Evolutionary conservation across 1,284 basidiomycete genomes (phyloP).

Genomic region (Tilletia indica): DNA sequence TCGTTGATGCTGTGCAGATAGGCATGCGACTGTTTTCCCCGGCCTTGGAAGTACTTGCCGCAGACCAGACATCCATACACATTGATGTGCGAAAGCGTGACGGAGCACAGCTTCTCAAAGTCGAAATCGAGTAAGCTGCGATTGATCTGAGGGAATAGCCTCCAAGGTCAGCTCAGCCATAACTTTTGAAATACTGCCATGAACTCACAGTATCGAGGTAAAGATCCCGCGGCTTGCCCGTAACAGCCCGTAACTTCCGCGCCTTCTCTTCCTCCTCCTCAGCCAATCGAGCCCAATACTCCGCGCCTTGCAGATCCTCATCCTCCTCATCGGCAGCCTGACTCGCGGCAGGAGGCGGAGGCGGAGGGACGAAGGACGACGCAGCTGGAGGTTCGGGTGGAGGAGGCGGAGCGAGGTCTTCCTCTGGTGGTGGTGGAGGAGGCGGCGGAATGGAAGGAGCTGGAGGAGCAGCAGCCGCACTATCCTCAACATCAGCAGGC

Average conservation of each 20-base stretch:
- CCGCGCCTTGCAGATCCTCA: constrained; percentile 32
- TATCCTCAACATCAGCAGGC: no score
- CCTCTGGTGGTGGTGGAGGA: neutral
- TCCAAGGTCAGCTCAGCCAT: no score
- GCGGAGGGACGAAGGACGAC: constrained; percentile 22
- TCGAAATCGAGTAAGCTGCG: constrained; percentile 81
- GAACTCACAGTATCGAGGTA: constrained; percentile 86
- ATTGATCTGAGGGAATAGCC: constrained; percentile 35
- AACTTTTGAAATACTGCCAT: no score
- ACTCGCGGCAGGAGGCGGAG: constrained; percentile 31
- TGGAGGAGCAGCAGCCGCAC: no score
- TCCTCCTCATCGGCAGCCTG: constrained; percentile 25
- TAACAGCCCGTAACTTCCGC: constrained; percentile 21
- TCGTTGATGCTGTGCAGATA: constrained; percentile 97
- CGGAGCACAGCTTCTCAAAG: constrained; percentile 97
- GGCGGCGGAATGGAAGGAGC: neutral
- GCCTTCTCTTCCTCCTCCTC: constrained; percentile 55
- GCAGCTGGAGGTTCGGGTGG: neutral
- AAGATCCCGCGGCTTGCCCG: constrained; percentile 70
- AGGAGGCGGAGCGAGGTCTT: constrained; percentile 4
- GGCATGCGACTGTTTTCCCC: constrained; percentile 87
- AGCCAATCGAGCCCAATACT: constrained; percentile 41
- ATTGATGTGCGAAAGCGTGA: constrained; percentile 92
- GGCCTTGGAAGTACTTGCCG: constrained; percentile 97
- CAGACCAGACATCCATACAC: constrained; percentile 96